Percentiles rank a stretch among this genome's conserved stretches.
These are phyloP conservation scores for Cyanidiococcus yangmingshanensis DNA, from an alignment of 23 red algal genomes.

Conservation along the genomic window DNA sequence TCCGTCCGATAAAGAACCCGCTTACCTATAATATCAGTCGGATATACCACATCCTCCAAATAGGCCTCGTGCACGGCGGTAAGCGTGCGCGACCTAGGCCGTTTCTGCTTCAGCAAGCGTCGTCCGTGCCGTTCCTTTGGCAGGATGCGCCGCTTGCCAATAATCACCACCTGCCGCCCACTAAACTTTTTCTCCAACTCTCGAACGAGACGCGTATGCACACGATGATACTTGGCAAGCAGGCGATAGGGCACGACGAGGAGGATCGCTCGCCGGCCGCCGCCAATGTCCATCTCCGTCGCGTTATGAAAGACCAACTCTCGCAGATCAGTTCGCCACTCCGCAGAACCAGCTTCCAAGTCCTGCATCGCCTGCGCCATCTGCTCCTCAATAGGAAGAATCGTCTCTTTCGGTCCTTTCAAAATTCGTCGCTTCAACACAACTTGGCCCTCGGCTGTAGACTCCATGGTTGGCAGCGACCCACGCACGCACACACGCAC, in stretches of 20 bases:
- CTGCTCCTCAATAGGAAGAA: conserved; percentile 42
- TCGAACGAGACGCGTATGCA: conserved; percentile 86
- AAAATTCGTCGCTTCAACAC: not conserved
- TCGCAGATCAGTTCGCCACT: conserved; percentile 51
- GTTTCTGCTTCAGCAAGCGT: conserved; percentile 60
- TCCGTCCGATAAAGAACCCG: conserved; percentile 71
- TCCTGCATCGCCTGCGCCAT: conserved; percentile 85
- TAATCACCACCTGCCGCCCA: conserved; percentile 74
- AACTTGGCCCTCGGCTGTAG: not conserved
- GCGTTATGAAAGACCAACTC: conserved; percentile 68
- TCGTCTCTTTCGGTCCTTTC: not conserved
- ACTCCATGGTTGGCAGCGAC: not conserved
- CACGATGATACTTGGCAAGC: conserved; percentile 71
- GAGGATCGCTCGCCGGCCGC: conserved; percentile 64
- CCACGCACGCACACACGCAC: too few species aligned
- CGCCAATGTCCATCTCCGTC: conserved; percentile 61
- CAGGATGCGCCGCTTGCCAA: conserved; percentile 78
- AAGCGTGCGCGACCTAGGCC: conserved; percentile 73
- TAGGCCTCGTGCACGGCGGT: conserved; percentile 91
- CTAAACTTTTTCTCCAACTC: conserved; percentile 99
- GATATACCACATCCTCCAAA: conserved; percentile 89
- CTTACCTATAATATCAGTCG: conserved; percentile 92
- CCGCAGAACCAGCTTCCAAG: conserved; percentile 51
- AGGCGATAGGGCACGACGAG: conserved; percentile 75
- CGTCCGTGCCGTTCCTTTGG: conserved; percentile 58